Evolutionary conservation across 176 grass and related monocot species (phyloP).

Genomic region (Tuctoria greenei): DNA sequence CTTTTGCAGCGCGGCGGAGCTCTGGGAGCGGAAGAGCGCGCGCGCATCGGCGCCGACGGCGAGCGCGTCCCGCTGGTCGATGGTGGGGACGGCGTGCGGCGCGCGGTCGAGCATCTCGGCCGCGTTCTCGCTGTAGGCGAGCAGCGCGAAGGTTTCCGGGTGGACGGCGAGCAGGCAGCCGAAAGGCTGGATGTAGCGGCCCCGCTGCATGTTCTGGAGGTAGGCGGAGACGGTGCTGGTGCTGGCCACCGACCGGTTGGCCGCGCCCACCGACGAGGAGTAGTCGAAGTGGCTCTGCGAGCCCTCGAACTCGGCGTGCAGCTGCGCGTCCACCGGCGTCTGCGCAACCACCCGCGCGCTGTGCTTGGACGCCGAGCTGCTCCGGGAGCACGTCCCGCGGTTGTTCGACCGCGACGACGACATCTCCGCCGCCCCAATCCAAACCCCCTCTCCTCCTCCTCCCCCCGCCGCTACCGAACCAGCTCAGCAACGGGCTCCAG

Average conservation of each 20-base stretch:
- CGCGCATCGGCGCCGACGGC: slow-evolving; percentile 63
- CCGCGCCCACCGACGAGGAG: slow-evolving; percentile 55
- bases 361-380: slow-evolving; percentile 75
- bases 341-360: slow-evolving; percentile 73
- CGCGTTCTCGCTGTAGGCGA: slow-evolving; percentile 93
- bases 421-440: slow-evolving; percentile 40
- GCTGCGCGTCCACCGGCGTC: slow-evolving; percentile 67
- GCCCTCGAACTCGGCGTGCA: slow-evolving; percentile 80
- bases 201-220: slow-evolving; percentile 73
- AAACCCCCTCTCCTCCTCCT: neutral
- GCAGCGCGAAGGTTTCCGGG: slow-evolving; percentile 55
- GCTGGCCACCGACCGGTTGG: slow-evolving; percentile 35
- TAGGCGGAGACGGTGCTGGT: slow-evolving; percentile 66
- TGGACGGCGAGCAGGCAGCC: slow-evolving; percentile 85
- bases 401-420: slow-evolving; percentile 75
- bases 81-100: slow-evolving; percentile 87
- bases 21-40: slow-evolving; percentile 74
- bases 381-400: slow-evolving; percentile 54
- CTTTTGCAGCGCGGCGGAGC: slow-evolving; percentile 73
- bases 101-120: slow-evolving; percentile 95
- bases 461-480: neutral
- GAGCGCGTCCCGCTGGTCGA: slow-evolving; percentile 77
- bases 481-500: neutral
- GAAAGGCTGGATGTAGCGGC: slow-evolving; percentile 83
- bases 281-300: slow-evolving; percentile 70